Evolutionary conservation across 441 rosid species (phyloP).

Genomic region (Flueggea neowawraea): DNA sequence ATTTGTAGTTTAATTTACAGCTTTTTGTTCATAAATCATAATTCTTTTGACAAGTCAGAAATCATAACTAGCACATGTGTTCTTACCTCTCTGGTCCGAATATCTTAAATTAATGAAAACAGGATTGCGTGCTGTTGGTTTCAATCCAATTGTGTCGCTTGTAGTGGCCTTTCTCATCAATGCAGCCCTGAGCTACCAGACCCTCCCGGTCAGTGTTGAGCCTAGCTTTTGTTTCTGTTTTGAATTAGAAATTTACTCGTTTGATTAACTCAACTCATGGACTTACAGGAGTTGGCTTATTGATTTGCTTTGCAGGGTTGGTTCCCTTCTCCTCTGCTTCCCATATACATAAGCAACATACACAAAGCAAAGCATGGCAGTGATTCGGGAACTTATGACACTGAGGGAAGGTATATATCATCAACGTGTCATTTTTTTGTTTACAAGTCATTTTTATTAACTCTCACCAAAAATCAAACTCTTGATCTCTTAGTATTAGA

Average conservation of each 20-base stretch:
- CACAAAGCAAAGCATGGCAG: conserved; percentile 84
- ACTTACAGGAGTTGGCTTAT: too few relatives aligned
- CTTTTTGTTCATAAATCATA: too few relatives aligned
- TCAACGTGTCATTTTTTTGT: too few relatives aligned
- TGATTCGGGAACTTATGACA: conserved; percentile 62
- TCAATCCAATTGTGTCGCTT: conserved; percentile 52
- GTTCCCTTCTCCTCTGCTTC: conserved; percentile 74
- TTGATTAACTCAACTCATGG: too few relatives aligned
- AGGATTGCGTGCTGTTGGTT: conserved; percentile 68
- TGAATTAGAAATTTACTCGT: too few relatives aligned
- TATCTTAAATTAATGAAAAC: conserved; percentile 6
- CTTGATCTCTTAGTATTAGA: too few relatives aligned
- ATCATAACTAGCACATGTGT: too few relatives aligned
- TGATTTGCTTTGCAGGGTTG: conserved; percentile 46
- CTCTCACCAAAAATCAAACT: too few relatives aligned
- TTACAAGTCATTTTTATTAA: too few relatives aligned
- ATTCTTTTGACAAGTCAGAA: too few relatives aligned
- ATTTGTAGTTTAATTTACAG: too few relatives aligned
- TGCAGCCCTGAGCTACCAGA: conserved; percentile 48
- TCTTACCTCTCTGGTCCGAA: neutral
- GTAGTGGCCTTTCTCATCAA: conserved; percentile 41
- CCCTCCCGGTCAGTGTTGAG: conserved; percentile 53
- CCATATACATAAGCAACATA: conserved; percentile 66
- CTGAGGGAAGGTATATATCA: conserved; percentile 63
- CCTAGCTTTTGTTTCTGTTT: too few relatives aligned